Evolutionary conservation across 441 rosid species (phyloP).

Genomic region (Populus hybrid): DNA sequence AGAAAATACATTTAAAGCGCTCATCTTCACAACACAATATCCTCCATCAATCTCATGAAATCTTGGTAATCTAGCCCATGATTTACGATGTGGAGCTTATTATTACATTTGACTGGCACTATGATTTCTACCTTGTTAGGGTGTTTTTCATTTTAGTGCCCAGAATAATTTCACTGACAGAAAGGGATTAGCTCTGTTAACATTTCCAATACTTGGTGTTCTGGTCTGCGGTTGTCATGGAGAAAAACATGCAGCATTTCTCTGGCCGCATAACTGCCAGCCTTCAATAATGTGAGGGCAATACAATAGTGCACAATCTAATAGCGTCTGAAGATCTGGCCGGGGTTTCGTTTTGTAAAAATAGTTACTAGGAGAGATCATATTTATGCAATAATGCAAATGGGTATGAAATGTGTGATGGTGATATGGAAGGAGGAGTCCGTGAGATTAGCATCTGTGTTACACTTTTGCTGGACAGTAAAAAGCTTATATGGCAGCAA

Average conservation of each 20-base stretch:
- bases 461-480: conserved; percentile 26
- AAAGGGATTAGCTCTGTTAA: no score
- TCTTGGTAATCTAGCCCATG: conserved; percentile 1
- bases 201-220: neutral
- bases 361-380: neutral
- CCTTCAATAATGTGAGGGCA: conserved; percentile 7
- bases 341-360: neutral
- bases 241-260: neutral
- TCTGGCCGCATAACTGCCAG: neutral
- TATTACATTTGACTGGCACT: conserved; percentile 1
- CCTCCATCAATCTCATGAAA: neutral
- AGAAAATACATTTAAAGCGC: no score
- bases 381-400: neutral
- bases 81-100: conserved; percentile 1
- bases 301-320: neutral
- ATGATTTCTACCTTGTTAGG: neutral
- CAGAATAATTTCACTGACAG: no score
- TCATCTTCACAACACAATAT: neutral
- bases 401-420: neutral
- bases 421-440: neutral
- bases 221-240: neutral
- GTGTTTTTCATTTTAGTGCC: conserved; percentile 14
- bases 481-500: conserved; percentile 21
- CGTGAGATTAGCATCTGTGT: conserved; percentile 16
- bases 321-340: neutral